phyloP scores from a whole-genome alignment of 495 filamentous ascomycete species.

The Immersiella caudata region DNA sequence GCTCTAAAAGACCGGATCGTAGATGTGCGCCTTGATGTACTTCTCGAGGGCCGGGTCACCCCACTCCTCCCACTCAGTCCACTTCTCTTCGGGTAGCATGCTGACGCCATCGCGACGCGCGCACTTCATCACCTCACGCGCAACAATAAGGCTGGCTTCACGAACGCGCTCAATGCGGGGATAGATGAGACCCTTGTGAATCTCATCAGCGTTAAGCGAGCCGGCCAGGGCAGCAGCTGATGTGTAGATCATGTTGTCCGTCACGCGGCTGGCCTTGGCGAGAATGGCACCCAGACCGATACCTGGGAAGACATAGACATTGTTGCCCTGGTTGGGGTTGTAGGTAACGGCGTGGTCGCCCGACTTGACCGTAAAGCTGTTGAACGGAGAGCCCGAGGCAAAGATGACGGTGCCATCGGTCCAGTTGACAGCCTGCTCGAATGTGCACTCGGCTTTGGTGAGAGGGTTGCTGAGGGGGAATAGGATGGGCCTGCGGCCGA shows the following conservation, averaged over 20 bases:
- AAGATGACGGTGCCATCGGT: slow-evolving; percentile 91
- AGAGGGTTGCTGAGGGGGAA: slow-evolving; percentile 95
- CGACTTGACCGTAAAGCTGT: slow-evolving; percentile 64
- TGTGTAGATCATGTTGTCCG: slow-evolving; percentile 94
- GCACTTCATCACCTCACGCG: slow-evolving; percentile 89
- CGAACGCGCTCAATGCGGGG: slow-evolving; percentile 91
- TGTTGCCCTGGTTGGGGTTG: slow-evolving; percentile 89
- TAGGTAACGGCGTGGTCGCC: slow-evolving; percentile 67
- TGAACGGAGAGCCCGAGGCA: slow-evolving; percentile 93
- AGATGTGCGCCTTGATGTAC: slow-evolving; percentile 81
- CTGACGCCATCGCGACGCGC: slow-evolving; percentile 65
- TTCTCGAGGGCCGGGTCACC: slow-evolving; percentile 73
- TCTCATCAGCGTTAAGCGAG: slow-evolving; percentile 77
- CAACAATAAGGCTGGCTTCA: slow-evolving; percentile 84
- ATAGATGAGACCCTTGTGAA: slow-evolving; percentile 83
- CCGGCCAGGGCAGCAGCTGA: slow-evolving; percentile 80
- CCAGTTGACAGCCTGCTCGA: slow-evolving; percentile 83
- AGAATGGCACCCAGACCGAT: slow-evolving; percentile 95
- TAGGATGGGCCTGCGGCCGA: slow-evolving; percentile 81
- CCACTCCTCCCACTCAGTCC: slow-evolving; percentile 84
- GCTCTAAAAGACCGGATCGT: slow-evolving; percentile 60
- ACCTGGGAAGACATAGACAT: slow-evolving; percentile 95
- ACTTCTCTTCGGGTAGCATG: slow-evolving; percentile 63
- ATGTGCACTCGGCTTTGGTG: slow-evolving; percentile 95
- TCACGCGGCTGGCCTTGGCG: slow-evolving; percentile 82